phyloP scores from a whole-genome alignment of 305 asterid genomes.

The Salvia sclarea region DNA sequence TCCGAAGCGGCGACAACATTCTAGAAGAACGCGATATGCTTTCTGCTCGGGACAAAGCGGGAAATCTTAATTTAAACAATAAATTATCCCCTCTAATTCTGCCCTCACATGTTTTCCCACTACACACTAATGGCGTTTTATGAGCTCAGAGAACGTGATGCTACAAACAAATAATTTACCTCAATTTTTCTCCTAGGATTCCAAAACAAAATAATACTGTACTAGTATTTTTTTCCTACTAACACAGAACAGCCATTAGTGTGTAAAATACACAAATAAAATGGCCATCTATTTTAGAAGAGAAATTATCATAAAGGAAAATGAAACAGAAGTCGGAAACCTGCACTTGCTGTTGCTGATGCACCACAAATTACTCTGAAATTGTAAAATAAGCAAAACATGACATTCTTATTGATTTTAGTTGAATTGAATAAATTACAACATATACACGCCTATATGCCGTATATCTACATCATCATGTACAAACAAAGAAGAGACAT shows the following conservation, averaged over 20 bases:
- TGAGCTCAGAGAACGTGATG: background rate
- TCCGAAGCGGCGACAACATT: background rate
- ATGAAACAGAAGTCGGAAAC: too few relatives aligned
- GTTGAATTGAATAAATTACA: slow-evolving; percentile 35
- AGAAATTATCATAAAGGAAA: too few relatives aligned
- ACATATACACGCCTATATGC: background rate
- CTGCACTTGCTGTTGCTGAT: too few relatives aligned
- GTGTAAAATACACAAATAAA: too few relatives aligned
- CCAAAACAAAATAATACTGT: too few relatives aligned
- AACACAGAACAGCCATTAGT: too few relatives aligned
- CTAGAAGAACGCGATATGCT: slow-evolving; percentile 5
- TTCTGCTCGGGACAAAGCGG: slow-evolving; percentile 14
- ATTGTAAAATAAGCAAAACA: too few relatives aligned
- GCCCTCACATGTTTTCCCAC: background rate
- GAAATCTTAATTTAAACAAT: slow-evolving; percentile 8
- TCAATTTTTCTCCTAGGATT: too few relatives aligned
- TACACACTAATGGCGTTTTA: background rate
- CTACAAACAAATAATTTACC: too few relatives aligned
- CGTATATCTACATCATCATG: slow-evolving; percentile 25
- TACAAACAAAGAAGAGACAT: slow-evolving; percentile 35
- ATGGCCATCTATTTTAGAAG: too few relatives aligned
- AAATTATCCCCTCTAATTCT: background rate
- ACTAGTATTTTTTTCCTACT: too few relatives aligned
- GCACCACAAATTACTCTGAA: too few relatives aligned
- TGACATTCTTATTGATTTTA: slow-evolving; percentile 1